phyloP scores from a whole-genome alignment of 2,329 filamentous ascomycete genomes.

The Penicillium brevicompactum region DNA sequence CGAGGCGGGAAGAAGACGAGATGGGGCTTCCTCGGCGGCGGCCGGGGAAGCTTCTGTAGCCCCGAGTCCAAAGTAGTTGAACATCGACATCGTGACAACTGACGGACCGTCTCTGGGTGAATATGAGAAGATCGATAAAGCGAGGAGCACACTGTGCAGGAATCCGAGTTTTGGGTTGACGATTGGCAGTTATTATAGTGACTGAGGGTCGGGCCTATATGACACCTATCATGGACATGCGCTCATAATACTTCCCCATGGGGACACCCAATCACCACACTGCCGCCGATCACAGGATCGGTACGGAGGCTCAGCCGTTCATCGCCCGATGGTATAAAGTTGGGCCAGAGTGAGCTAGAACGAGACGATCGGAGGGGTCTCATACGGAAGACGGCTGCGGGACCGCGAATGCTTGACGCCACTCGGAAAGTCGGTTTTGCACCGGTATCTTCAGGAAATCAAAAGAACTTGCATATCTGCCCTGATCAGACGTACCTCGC shows the following conservation, averaged over 20 bases:
- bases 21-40: constrained; percentile 24
- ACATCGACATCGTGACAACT: constrained; percentile 4
- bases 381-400: constrained; percentile 1
- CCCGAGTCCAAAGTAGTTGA: not conserved
- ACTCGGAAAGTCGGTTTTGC: constrained; percentile 2
- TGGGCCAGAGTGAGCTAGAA: not conserved
- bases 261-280: not conserved
- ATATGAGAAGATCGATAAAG: not conserved
- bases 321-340: not conserved
- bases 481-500: not conserved
- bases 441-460: not conserved
- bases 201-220: not conserved
- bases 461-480: not conserved
- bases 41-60: not conserved
- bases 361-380: not conserved
- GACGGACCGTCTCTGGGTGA: too few relatives aligned
- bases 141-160: too few relatives aligned
- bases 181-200: not conserved
- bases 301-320: constrained; percentile 10
- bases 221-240: not conserved
- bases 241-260: not conserved
- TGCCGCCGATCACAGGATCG: constrained; percentile 21
- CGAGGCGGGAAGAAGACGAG: constrained; percentile 49
- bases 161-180: not conserved
- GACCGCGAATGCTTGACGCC: constrained; percentile 6